These are phyloP conservation scores for Fusarium nurragi DNA, from an alignment of 2,329 filamentous ascomycete genomes.

Conservation along the genomic window DNA sequence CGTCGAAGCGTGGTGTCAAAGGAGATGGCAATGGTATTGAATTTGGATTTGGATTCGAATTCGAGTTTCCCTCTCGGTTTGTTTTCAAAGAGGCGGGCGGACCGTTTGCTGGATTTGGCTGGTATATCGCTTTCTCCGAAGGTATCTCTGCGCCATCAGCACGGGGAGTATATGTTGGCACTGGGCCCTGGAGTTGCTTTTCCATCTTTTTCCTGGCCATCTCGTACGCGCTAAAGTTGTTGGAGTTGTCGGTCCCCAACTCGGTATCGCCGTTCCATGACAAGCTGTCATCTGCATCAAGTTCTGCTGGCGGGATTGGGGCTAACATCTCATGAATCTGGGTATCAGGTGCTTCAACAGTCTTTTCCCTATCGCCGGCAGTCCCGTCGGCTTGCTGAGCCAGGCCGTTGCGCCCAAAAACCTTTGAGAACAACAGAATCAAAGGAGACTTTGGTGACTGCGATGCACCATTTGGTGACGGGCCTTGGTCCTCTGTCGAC, in stretches of 20 bases:
- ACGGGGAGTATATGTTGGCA: slow-evolving; percentile 61
- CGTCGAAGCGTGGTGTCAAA: slow-evolving; percentile 58
- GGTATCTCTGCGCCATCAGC: slow-evolving; percentile 39
- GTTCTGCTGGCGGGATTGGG: slow-evolving; percentile 57
- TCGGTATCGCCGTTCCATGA: slow-evolving; percentile 54
- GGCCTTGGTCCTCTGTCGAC: slow-evolving; percentile 51
- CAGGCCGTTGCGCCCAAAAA: slow-evolving; percentile 51
- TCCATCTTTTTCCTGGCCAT: slow-evolving; percentile 61
- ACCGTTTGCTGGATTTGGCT: slow-evolving; percentile 32
- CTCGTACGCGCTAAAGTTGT: slow-evolving; percentile 60
- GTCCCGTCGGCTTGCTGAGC: slow-evolving; percentile 37
- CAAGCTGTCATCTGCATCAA: slow-evolving; percentile 56
- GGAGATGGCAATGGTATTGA: slow-evolving; percentile 56
- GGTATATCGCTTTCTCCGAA: slow-evolving; percentile 46
- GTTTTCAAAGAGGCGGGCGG: slow-evolving; percentile 30
- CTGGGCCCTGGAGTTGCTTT: slow-evolving; percentile 60
- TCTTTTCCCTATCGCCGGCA: slow-evolving; percentile 39
- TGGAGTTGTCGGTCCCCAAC: slow-evolving; percentile 53
- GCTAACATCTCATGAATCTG: slow-evolving; percentile 64
- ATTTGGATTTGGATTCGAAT: slow-evolving; percentile 49
- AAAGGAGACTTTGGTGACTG: slow-evolving; percentile 41
- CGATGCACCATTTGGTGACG: slow-evolving; percentile 47
- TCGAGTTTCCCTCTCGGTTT: slow-evolving; percentile 31
- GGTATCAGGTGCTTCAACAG: slow-evolving; percentile 53
- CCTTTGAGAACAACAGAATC: slow-evolving; percentile 52